Conservation (phyloP, 306 rosid species). For the Cucurbita pepo region DNA sequence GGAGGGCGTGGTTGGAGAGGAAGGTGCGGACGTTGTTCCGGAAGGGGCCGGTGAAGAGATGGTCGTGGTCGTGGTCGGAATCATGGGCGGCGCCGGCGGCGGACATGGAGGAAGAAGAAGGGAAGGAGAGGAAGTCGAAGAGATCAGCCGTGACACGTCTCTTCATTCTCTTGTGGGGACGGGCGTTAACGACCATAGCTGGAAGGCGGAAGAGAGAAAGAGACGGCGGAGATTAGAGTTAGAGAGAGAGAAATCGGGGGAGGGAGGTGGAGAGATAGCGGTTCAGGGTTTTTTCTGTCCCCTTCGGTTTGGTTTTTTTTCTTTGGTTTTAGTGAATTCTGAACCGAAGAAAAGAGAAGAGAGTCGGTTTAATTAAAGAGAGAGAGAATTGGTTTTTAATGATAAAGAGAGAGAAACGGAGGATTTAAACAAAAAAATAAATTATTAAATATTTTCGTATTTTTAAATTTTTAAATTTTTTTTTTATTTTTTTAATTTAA, state of each 20-base stretch:
- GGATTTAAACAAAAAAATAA: no score
- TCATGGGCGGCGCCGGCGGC: background rate
- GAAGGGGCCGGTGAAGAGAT: conserved; percentile 32
- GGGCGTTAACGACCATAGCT: conserved; percentile 61
- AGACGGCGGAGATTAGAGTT: conserved; percentile 6
- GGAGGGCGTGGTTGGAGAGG: conserved; percentile 56
- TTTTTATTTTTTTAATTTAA: no score
- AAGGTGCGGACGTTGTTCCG: conserved; percentile 42
- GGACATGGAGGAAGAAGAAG: conserved; percentile 14
- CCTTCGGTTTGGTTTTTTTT: background rate
- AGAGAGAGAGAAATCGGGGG: background rate
- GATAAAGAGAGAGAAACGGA: no score
- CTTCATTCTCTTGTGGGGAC: conserved; percentile 73
- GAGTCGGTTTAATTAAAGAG: no score
- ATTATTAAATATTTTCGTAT: no score
- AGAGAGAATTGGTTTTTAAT: no score
- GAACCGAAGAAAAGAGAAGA: no score
- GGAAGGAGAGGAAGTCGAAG: conserved; percentile 60
- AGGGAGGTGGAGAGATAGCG: background rate
- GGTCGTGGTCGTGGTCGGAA: conserved; percentile 11
- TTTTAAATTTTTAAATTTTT: no score
- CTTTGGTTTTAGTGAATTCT: no score
- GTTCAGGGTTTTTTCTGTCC: background rate
- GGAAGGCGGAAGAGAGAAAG: background rate
- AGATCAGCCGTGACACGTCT: conserved; percentile 73